Evolutionary conservation across 2,329 filamentous ascomycete genomes (phyloP), one percentile per base, ranked within the genome.

Genomic region (Scytalidium sp.): DNA sequence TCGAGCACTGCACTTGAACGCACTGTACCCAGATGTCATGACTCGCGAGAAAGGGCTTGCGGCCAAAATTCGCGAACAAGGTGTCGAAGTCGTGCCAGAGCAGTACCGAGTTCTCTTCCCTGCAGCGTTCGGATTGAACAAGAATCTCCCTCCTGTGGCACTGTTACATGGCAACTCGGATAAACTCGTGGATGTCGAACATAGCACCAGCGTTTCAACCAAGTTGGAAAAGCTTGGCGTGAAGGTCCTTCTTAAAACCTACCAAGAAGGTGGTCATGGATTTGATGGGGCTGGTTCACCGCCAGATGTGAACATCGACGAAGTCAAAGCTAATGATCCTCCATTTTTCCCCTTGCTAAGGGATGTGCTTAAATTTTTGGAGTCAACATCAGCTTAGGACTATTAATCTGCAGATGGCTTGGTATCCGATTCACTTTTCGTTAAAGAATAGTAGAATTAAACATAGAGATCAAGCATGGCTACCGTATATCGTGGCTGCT

Each of bases 111-210:
- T 4, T 7, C 41, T 19, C 8, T 47, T 42, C 51, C 53, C n/a
- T 36, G 51, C 19, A 6, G 22, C 13, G 10, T 56, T 54, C 42
- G 49, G 43, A 5, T 20, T 54, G 13, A 45, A 3, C 7, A 7
- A n/a, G 17, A 42, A 22, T 1, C 45, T 56, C 8, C 51, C 49
- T 25, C 46, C 53, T n/a, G 49, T 46, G 11, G 43, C 45, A 32
- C 25, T 54, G 15, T n/a, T 56, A 15, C 53, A 54, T 42, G 53
- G 53, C 3, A 44, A 54, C 41, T 15, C 17, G 3, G 51, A 54
- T 45, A 46, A 19, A 3, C 23, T 56, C 25, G 54, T 55, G 20
- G 46, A 21, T 36, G 32, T n/a, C 15, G 15, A n/a, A 5, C 32
- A 36, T 8, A n/a, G 32, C 13, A 36, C 17, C 8, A 46, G 19